phyloP scores from a whole-genome alignment of 352 stramenopile genomes.

The Phytophthora boehmeriae region DNA sequence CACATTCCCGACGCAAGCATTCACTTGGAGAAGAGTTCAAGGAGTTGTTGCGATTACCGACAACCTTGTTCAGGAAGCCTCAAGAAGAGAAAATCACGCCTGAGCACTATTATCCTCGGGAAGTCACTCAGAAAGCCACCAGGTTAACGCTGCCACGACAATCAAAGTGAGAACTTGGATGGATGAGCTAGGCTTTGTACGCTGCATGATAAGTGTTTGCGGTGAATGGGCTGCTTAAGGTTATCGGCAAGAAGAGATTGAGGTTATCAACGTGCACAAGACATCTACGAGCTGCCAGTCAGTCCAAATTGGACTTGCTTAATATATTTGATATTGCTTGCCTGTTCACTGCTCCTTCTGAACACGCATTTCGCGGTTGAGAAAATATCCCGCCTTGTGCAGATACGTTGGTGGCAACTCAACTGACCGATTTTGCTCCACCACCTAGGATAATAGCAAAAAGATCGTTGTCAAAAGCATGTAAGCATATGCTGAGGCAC shows the following conservation, averaged over 20 bases:
- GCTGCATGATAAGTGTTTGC: not conserved
- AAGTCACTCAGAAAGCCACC: slow-evolving; percentile 46
- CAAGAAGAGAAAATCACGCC: slow-evolving; percentile 44
- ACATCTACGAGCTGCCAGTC: not conserved
- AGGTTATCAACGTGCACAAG: not conserved
- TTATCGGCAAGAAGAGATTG: not conserved
- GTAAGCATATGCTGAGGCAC: not conserved
- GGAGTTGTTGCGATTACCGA: slow-evolving; percentile 58
- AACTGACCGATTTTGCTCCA: slow-evolving; percentile 66
- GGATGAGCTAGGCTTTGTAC: not conserved
- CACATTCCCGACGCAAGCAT: slow-evolving; percentile 42
- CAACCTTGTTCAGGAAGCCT: slow-evolving; percentile 62
- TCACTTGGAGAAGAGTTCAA: slow-evolving; percentile 73
- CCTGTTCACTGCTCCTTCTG: slow-evolving; percentile 38
- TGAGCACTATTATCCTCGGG: slow-evolving; percentile 59
- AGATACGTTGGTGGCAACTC: slow-evolving; percentile 81
- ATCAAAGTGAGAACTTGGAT: slow-evolving; percentile 7
- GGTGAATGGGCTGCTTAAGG: no score
- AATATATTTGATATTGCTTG: slow-evolving; percentile 23
- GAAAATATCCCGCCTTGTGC: slow-evolving; percentile 81
- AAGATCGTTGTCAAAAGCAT: slow-evolving; percentile 1
- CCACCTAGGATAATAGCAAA: slow-evolving; percentile 40
- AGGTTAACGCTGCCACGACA: not conserved
- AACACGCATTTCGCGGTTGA: slow-evolving; percentile 72
- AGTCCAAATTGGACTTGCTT: not conserved